Base-by-base conservation (phyloP, 2,329 filamentous ascomycete genomes). In the Pezicula neosporulosa region DNA sequence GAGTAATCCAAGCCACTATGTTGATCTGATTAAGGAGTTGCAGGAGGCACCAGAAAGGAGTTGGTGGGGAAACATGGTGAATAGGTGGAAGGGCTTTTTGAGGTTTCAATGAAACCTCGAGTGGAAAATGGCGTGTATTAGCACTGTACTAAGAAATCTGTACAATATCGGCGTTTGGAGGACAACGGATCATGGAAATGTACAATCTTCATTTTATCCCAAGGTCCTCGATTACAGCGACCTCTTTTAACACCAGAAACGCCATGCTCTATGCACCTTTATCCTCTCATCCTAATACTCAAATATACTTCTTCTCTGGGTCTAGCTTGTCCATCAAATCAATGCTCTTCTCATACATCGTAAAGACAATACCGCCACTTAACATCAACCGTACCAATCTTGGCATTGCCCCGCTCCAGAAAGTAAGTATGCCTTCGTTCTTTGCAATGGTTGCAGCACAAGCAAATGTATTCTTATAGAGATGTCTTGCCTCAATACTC, bases 271-370 rank as follows among this genome's bases (percentile, higher is more conserved):
- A 47, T 44, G 53, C 43, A 28, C 21, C 28, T 30, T 19, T 21
- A 48, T 42, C 9, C 39, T 48, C 47, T 47, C 44, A 54, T 45
- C 42, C 47, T 38, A 28, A 9, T n/a, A 27, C 21, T 62, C 67
- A 95, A 57, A 97, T 82, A 66, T 95, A 97, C 68, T 80, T 87
- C 66, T 85, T 84, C 63, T 95, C 81, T 0, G 94, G 94, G 68
- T 99, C 94, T 48, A 92, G 53, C 64, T 68, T 77, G 63, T 90
- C 82, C 76, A 99, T 83, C 52, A 91, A 63, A 48, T 97, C 93
- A 77, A 97, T 97, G 53, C 87, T 89, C 80, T 97, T 97, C 75
- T 97, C 93, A 68, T 97, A 94, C 86, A 97, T 95, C 19, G 94
- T 95, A 66, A 99, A 99, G 38, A 99, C 94, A 65, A 99, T 96